Evolutionary conservation across 1,284 basidiomycete genomes (phyloP), one percentile per base, ranked within the genome.

Genomic region (Pisolithus thermaeus): DNA sequence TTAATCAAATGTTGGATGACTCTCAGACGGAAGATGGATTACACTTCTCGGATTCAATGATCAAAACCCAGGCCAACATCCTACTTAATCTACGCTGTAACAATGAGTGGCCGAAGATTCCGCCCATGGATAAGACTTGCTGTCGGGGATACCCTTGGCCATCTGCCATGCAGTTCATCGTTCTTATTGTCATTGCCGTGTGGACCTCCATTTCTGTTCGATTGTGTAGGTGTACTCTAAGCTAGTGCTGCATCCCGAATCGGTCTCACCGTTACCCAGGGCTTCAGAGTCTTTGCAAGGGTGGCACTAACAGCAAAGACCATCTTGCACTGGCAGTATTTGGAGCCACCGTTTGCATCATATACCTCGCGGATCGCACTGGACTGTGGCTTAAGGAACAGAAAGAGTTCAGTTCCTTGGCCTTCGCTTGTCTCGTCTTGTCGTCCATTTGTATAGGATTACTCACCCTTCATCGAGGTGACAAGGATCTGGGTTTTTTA

Each of bases 301-400:
- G 38, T 40, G 60, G 56, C 54, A 20, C 28, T 25, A 25, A 49
- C 40, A 57, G 55, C 47, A 57, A 55, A 40, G 70, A 73, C 35
- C 61, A 72, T 50, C 61, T 73, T 44, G 72, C 79, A 14, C 64
- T 79, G 0, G 60, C 88, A 22, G 75, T 84, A 4, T 83, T 92
- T 56, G 86, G 90, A 53, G 70, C 75, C 22, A 78, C 83, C 4
- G 71, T 88, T 39, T 71, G 76, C 16, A 69, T 92, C 49, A 81
- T 89, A 35, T 94, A 81, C 66, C 56, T 87, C 45, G 86, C 90
- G 3, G 92, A 96, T 62, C 78, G 92, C 23, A 91, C 88, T 1
- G 79, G 79, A 35, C 74, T 93, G 53, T 95, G 91, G 82, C 69
- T 86, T 53, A 94, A 94, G 64, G 90, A 92, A 64, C 87, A 92